These are phyloP conservation scores for Hymenoscyphus repandus DNA, from an alignment of 2,329 filamentous ascomycete species.

Conservation along the genomic window DNA sequence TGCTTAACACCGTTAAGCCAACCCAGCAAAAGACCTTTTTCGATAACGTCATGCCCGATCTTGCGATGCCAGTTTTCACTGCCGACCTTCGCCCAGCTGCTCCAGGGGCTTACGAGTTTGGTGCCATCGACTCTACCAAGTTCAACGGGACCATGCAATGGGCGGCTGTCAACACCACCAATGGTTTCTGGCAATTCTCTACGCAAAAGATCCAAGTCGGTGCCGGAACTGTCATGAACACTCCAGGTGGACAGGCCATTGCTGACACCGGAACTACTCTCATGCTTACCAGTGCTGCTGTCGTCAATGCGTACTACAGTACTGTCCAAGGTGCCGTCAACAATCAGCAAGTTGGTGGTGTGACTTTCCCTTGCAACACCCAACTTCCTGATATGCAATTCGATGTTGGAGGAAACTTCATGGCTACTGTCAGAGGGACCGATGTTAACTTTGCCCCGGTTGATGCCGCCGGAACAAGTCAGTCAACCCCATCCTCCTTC, in stretches of 20 bases:
- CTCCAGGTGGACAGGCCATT: constrained; percentile 48
- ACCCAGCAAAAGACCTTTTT: constrained; percentile 33
- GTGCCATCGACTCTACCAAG: constrained; percentile 47
- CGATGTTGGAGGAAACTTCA: constrained; percentile 35
- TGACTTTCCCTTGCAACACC: constrained; percentile 34
- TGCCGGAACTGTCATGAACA: constrained; percentile 48
- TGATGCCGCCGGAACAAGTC: constrained; percentile 41
- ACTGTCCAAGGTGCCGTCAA: constrained; percentile 34
- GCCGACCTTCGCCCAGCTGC: constrained; percentile 44
- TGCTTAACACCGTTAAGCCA: constrained; percentile 32
- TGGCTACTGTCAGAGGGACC: constrained; percentile 40
- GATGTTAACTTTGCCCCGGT: constrained; percentile 50
- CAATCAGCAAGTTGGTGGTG: constrained; percentile 32
- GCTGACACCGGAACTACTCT: constrained; percentile 41
- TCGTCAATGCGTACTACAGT: constrained; percentile 38
- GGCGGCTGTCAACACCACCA: constrained; percentile 40
- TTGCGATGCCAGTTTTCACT: constrained; percentile 53
- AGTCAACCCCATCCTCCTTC: constrained; percentile 26
- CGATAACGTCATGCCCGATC: constrained; percentile 28
- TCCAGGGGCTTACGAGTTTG: constrained; percentile 50
- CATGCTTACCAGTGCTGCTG: constrained; percentile 32
- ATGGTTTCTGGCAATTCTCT: constrained; percentile 54
- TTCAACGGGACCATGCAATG: constrained; percentile 51
- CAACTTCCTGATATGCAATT: constrained; percentile 33
- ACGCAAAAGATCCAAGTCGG: constrained; percentile 43